phyloP scores from a whole-genome alignment of 495 filamentous ascomycete genomes.

The Geopyxis carbonaria region DNA sequence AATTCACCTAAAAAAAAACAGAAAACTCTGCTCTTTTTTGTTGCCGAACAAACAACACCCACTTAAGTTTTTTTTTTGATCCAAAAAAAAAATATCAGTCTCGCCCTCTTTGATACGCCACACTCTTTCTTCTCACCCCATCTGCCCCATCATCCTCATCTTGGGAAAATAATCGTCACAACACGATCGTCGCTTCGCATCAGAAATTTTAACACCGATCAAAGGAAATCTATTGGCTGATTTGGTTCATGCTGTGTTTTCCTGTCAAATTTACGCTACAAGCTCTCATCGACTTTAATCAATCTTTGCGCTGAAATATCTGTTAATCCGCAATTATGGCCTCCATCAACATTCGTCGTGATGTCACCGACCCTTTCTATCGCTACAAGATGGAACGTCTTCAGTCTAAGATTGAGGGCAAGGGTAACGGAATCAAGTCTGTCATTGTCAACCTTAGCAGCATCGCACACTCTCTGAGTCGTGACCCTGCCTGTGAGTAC shows the following conservation, averaged over 20 bases:
- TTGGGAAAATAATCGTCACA: no score
- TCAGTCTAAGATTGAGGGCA: constrained; percentile 98
- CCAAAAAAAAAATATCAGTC: no score
- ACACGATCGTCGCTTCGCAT: constrained; percentile 2
- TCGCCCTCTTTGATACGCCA: no score
- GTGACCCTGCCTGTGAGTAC: constrained; percentile 59
- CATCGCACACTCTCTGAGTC: constrained; percentile 79
- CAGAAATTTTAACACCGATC: constrained; percentile 1
- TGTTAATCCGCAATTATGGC: constrained; percentile 46
- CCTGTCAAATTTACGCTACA: constrained; percentile 17
- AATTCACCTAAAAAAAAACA: constrained; percentile 17
- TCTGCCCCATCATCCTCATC: constrained; percentile 3
- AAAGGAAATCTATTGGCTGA: constrained; percentile 2
- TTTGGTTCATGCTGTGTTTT: constrained; percentile 24
- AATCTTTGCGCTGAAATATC: constrained; percentile 10
- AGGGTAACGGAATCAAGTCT: constrained; percentile 95
- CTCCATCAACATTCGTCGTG: constrained; percentile 93
- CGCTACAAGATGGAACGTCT: constrained; percentile 99
- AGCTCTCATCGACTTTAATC: constrained; percentile 7
- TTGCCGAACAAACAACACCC: constrained; percentile 11
- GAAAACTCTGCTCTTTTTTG: constrained; percentile 12
- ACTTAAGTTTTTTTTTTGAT: constrained; percentile 7
- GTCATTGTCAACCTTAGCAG: constrained; percentile 94
- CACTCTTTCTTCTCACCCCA: constrained; percentile 2
- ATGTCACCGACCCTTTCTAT: constrained; percentile 97